Evolutionary conservation across 257 asterid genomes (phyloP).

Genomic region (Lycium barbarum): DNA sequence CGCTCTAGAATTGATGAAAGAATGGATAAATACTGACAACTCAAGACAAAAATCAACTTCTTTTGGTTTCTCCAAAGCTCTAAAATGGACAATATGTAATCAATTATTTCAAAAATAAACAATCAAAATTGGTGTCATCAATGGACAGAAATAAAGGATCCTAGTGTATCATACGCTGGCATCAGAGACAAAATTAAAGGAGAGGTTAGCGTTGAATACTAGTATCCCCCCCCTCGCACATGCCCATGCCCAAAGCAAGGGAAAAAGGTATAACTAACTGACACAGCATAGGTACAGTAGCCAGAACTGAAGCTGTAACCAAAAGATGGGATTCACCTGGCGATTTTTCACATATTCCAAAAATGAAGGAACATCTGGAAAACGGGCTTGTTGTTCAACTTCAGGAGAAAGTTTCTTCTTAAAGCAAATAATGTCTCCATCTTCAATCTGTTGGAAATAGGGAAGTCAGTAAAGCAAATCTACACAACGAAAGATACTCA

Average conservation of each 20-base stretch:
- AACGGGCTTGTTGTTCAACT: slow-evolving; percentile 63
- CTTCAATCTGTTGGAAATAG: slow-evolving; percentile 66
- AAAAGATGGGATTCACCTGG: slow-evolving; percentile 55
- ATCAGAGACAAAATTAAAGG: too few relatives aligned
- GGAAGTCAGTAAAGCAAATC: neutral
- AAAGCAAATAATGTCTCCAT: slow-evolving; percentile 94
- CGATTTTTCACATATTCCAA: slow-evolving; percentile 92
- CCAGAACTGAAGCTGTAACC: neutral
- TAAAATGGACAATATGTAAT: slow-evolving; percentile 82
- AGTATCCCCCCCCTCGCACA: neutral
- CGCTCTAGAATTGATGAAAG: slow-evolving; percentile 57
- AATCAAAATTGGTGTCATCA: neutral
- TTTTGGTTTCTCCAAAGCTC: slow-evolving; percentile 85
- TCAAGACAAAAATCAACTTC: slow-evolving; percentile 87
- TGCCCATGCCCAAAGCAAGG: neutral
- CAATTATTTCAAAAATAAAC: neutral
- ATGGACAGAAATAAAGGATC: neutral
- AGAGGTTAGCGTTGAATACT: too few relatives aligned
- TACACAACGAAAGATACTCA: neutral
- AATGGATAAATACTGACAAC: slow-evolving; percentile 64
- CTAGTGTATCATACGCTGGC: neutral
- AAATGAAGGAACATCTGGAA: slow-evolving; percentile 78
- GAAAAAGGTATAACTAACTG: neutral
- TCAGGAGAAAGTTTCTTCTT: slow-evolving; percentile 68
- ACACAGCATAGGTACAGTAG: neutral